Evolutionary conservation across 2,329 filamentous ascomycete species (phyloP).

Genomic region (Alternaria alternata): DNA sequence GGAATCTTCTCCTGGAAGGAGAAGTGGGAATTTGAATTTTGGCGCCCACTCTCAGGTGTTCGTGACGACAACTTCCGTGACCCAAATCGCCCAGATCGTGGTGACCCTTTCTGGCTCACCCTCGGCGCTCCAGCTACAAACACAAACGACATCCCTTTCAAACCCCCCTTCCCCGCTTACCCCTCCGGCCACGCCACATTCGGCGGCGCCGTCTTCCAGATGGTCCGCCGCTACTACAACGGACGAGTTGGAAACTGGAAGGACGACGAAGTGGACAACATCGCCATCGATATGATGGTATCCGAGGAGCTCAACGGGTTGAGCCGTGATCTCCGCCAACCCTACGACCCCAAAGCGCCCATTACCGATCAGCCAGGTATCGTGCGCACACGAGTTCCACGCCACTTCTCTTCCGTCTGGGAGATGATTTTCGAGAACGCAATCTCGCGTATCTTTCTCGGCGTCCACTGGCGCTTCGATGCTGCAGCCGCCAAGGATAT

Average conservation of each 20-base stretch:
- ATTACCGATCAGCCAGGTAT: conserved; percentile 37
- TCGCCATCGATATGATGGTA: conserved; percentile 28
- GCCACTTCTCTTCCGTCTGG: conserved; percentile 32
- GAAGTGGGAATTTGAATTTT: conserved; percentile 42
- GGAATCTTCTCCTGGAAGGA: conserved; percentile 42
- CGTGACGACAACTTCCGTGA: conserved; percentile 33
- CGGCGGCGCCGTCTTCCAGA: conserved; percentile 34
- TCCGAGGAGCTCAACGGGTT: conserved; percentile 39
- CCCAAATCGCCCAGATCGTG: conserved; percentile 18
- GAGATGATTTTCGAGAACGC: conserved; percentile 41
- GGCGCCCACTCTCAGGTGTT: conserved; percentile 40
- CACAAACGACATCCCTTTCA: conserved; percentile 32
- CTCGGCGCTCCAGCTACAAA: conserved; percentile 37
- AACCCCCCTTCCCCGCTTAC: conserved; percentile 39
- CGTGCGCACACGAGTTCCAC: conserved; percentile 31
- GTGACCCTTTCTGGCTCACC: conserved; percentile 35
- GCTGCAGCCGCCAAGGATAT: conserved; percentile 33
- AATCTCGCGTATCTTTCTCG: conserved; percentile 37
- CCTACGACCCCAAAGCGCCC: conserved; percentile 28
- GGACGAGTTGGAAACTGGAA: conserved; percentile 27
- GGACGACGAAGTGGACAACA: conserved; percentile 28
- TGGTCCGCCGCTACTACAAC: conserved; percentile 37
- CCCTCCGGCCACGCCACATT: conserved; percentile 40
- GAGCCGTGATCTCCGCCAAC: conserved; percentile 33
- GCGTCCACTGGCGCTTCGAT: conserved; percentile 42